Conservation (phyloP, 805 yeast genomes). For the Schwanniomyces pseudopolymorphus region DNA sequence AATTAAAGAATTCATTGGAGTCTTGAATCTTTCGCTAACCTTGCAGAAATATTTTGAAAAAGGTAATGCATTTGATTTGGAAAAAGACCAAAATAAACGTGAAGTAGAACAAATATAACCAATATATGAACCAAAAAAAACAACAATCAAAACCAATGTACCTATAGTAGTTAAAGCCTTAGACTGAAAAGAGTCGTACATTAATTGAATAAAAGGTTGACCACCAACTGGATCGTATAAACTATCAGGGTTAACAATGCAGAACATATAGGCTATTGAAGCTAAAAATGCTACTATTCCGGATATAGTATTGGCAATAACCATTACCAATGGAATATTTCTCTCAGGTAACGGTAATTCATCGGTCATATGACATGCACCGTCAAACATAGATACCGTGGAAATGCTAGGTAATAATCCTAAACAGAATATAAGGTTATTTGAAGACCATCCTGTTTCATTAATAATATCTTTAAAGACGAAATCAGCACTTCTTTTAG, state of each 20-base stretch:
- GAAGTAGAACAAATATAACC: slow-evolving; percentile 27
- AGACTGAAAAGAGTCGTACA: slow-evolving; percentile 22
- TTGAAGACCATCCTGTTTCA: slow-evolving; percentile 26
- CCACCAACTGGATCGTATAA: slow-evolving; percentile 20
- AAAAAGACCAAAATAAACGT: slow-evolving; percentile 33
- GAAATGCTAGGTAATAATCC: slow-evolving; percentile 26
- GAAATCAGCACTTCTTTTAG: slow-evolving; percentile 16
- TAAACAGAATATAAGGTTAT: slow-evolving; percentile 23
- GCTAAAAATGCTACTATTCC: slow-evolving; percentile 29
- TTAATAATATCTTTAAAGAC: slow-evolving; percentile 22
- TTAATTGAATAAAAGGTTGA: slow-evolving; percentile 21
- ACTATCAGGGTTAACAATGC: slow-evolving; percentile 14
- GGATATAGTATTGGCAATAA: slow-evolving; percentile 23
- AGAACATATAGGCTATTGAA: slow-evolving; percentile 28
- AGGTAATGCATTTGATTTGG: slow-evolving; percentile 25
- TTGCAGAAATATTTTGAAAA: slow-evolving; percentile 26
- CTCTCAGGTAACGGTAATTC: slow-evolving; percentile 28
- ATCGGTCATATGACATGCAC: slow-evolving; percentile 34
- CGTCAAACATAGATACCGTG: slow-evolving; percentile 31
- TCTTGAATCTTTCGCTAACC: slow-evolving; percentile 20
- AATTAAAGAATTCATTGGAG: slow-evolving; percentile 20
- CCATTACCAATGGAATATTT: slow-evolving; percentile 32
- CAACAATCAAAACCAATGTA: slow-evolving; percentile 12
- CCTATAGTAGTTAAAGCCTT: slow-evolving; percentile 26
- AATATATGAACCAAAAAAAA: slow-evolving; percentile 16